Evolutionary conservation across 176 grass and related monocot genomes (phyloP).

Genomic region (Ensete ventricosum): DNA sequence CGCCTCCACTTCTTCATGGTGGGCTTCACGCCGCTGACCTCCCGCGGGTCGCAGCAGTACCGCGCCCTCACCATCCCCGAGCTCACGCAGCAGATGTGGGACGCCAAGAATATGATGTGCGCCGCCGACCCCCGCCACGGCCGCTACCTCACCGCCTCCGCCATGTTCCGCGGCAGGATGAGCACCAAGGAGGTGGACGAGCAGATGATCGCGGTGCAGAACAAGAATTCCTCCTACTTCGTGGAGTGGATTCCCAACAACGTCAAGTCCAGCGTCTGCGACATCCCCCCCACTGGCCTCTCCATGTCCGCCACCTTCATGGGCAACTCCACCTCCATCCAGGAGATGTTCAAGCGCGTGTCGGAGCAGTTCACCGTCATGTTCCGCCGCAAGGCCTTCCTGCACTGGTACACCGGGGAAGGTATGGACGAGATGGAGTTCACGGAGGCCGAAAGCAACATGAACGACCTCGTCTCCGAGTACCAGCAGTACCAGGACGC

Average conservation of each 20-base stretch:
- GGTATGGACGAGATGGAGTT: conserved; percentile 98
- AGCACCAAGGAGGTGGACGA: conserved; percentile 30
- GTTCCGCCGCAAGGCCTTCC: conserved; percentile 55
- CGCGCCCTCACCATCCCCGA: conserved; percentile 70
- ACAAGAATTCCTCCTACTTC: conserved; percentile 35
- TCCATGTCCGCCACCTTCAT: conserved; percentile 21
- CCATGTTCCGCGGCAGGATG: conserved; percentile 31
- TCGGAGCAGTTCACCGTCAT: conserved; percentile 22
- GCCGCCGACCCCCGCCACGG: conserved; percentile 79
- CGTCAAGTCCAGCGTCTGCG: conserved; percentile 32
- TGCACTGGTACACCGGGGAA: conserved; percentile 77
- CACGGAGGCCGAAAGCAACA: conserved; percentile 99
- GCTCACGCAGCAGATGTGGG: conserved; percentile 96
- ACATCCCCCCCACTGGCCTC: conserved; percentile 19
- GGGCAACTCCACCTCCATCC: conserved; percentile 21
- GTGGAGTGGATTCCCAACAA: conserved; percentile 32
- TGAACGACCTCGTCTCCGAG: conserved; percentile 96
- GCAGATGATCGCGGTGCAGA: conserved; percentile 32
- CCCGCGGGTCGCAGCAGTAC: conserved; percentile 42
- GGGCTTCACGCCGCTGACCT: conserved; percentile 1
- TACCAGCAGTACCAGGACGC: conserved; percentile 99
- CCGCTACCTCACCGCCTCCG: conserved; percentile 33
- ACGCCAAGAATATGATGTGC: conserved; percentile 98
- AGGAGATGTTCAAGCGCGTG: conserved; percentile 22
- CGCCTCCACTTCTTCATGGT: neutral